These are phyloP conservation scores for Chaetomium strumarium DNA, from an alignment of 2,329 filamentous ascomycete genomes.

Conservation along the genomic window DNA sequence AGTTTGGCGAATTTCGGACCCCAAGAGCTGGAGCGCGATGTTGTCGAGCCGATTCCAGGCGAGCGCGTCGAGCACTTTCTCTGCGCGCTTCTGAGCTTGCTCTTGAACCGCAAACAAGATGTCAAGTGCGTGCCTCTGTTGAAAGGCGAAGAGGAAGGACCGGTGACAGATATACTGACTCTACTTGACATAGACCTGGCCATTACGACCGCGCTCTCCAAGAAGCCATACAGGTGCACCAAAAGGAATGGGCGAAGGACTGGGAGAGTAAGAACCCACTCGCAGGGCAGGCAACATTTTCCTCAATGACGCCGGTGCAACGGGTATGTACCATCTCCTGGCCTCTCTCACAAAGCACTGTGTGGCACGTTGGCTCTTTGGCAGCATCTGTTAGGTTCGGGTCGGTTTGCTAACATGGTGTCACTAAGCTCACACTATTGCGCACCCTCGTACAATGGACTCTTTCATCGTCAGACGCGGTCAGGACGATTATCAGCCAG, in stretches of 20 bases:
- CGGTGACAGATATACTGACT: slow-evolving; percentile 17
- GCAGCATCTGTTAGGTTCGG: neutral
- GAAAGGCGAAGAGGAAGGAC: neutral
- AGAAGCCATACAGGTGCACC: slow-evolving; percentile 81
- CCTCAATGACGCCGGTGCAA: slow-evolving; percentile 73
- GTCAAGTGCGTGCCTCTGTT: slow-evolving; percentile 69
- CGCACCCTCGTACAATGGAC: slow-evolving; percentile 83
- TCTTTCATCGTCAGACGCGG: slow-evolving; percentile 76
- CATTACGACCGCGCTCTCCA: slow-evolving; percentile 92
- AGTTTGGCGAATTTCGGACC: slow-evolving; percentile 86
- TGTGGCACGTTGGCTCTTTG: neutral
- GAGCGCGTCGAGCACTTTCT: slow-evolving; percentile 82
- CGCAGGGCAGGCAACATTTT: slow-evolving; percentile 72
- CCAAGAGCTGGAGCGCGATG: slow-evolving; percentile 86
- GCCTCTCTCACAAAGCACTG: neutral
- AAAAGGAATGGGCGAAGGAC: slow-evolving; percentile 76
- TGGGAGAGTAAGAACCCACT: slow-evolving; percentile 85
- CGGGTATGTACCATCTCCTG: slow-evolving; percentile 52
- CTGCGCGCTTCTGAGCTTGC: slow-evolving; percentile 79
- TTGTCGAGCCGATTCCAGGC: slow-evolving; percentile 70
- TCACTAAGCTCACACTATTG: slow-evolving; percentile 72
- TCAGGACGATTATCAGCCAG: slow-evolving; percentile 76
- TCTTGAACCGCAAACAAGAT: slow-evolving; percentile 96
- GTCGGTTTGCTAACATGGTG: slow-evolving; percentile 8
- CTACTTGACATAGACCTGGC: slow-evolving; percentile 57